Percentiles rank a stretch among this genome's conserved stretches.
phyloP scores from a whole-genome alignment of 2,329 filamentous ascomycete species.

The Rutstroemia sydowiana region DNA sequence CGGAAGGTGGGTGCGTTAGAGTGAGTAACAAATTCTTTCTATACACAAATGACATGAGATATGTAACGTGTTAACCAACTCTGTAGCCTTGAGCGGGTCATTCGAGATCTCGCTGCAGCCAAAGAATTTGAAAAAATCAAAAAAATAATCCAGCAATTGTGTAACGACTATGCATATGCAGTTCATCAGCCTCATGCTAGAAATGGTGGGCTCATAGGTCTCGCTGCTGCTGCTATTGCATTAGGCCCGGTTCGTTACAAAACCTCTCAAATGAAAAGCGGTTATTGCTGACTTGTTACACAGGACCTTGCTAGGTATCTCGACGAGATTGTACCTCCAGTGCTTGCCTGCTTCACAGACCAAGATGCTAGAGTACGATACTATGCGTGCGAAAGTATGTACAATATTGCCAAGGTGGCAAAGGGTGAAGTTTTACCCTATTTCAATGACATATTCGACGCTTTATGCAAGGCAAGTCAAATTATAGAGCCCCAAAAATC shows the following conservation, averaged over 20 bases:
- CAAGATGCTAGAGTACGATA: slow-evolving; percentile 96
- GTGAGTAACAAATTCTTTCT: slow-evolving; percentile 43
- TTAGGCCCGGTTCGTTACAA: slow-evolving; percentile 63
- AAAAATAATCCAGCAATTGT: slow-evolving; percentile 89
- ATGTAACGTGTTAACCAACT: slow-evolving; percentile 1
- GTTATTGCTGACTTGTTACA: slow-evolving; percentile 9
- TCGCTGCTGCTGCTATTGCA: slow-evolving; percentile 93
- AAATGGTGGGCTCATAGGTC: slow-evolving; percentile 90
- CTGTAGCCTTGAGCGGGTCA: slow-evolving; percentile 75
- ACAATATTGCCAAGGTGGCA: slow-evolving; percentile 98
- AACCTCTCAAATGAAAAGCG: background rate
- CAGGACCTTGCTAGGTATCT: slow-evolving; percentile 89
- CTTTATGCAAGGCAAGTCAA: slow-evolving; percentile 74
- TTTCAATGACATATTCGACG: slow-evolving; percentile 98
- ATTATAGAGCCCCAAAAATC: background rate
- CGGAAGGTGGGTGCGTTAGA: slow-evolving; percentile 93
- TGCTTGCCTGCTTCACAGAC: slow-evolving; percentile 94
- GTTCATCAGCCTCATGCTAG: slow-evolving; percentile 94
- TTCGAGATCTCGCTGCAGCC: slow-evolving; percentile 71
- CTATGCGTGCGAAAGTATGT: slow-evolving; percentile 99
- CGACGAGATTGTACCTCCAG: slow-evolving; percentile 88
- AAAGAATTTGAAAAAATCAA: slow-evolving; percentile 76
- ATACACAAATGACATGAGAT: background rate
- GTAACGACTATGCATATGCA: slow-evolving; percentile 95
- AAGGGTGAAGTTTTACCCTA: slow-evolving; percentile 96